phyloP scores from a whole-genome alignment of 371 early-diverging fungal genomes.

The Syncephalis plumigaleata region DNA sequence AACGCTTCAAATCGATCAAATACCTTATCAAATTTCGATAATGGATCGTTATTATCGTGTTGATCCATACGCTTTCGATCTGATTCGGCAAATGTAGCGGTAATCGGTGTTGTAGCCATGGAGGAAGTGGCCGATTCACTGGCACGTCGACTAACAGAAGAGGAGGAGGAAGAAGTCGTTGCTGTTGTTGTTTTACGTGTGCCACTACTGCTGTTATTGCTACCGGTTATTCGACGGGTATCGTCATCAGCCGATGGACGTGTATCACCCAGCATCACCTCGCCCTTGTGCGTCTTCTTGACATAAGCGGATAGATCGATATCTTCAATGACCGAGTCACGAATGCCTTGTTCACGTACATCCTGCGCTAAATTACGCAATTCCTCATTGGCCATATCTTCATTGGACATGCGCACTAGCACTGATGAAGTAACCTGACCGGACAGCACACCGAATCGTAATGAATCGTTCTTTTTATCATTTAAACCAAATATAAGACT shows the following conservation, averaged over 20 bases:
- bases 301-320: conserved; percentile 3
- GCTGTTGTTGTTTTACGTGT: too few relatives aligned
- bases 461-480: conserved; percentile 45
- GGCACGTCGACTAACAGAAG: too few relatives aligned
- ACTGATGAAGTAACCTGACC: conserved; percentile 33
- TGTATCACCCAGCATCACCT: conserved; percentile 2
- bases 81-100: too few relatives aligned
- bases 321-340: conserved; percentile 14
- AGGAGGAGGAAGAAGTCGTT: too few relatives aligned
- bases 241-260: not conserved
- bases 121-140: too few relatives aligned
- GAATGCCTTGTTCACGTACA: conserved; percentile 35
- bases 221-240: not conserved
- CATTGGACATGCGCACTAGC: conserved; percentile 51
- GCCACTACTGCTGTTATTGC: too few relatives aligned
- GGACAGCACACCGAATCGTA: conserved; percentile 44
- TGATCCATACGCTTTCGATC: too few relatives aligned
- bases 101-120: too few relatives aligned
- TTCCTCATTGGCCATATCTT: conserved; percentile 62
- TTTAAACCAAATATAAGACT: conserved; percentile 55
- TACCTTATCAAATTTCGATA: too few relatives aligned
- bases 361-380: conserved; percentile 37
- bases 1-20: too few relatives aligned
- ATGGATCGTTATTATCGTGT: too few relatives aligned
- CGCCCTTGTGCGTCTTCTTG: conserved; percentile 8